Evolutionary conservation across 306 rosid genomes (phyloP), one percentile per base, ranked within the genome.

Genomic region (Lagenaria siceraria): DNA sequence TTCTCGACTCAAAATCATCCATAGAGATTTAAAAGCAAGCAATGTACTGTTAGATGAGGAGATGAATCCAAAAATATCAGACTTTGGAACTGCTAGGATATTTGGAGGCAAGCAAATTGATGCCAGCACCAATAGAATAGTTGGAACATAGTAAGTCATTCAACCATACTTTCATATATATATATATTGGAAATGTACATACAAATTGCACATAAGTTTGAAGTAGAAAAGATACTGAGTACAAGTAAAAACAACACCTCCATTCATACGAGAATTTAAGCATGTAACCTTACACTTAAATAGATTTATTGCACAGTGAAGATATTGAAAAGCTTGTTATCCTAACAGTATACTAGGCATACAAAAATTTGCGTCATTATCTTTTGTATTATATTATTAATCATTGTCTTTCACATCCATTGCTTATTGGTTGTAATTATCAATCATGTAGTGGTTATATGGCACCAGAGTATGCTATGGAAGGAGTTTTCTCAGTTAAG

Each of bases 141-240:
- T 83, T 11, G 89, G 87, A n/a, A 88, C 92, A 19, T 53, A 53
- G 89, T 88, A 60, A 86, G 89, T 70, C 43, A 42, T 68, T 38
- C 13, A 65, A 19, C 48, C 25, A 64, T 36, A 18, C 49, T 3
- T 61, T 7, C 10, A 56, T 7, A 10, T 9, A 53, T 21, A 53
- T 4, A 33, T 33, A 6, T 33, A 33, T 33, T 33, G 36, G 36
- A 33, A 33, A 33, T 33, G 5, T 33, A 42, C 10, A 42, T n/a
- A 25, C 1, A 59, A 11, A 25, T 5, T 58, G 12, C 13, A 33
- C 36, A 33, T 33, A 33, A 33, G 36, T 33, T 33, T 33, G 36
- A 33, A 33, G 36, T 33, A 33, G 36, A 33, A 33, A 33, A 33
- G 6, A 33, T 33, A 2, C 5, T 24, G 5, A 25, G 33, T 58